Conservation (phyloP, 768 basidiomycete species). For the Podaxis rugospora region DNA sequence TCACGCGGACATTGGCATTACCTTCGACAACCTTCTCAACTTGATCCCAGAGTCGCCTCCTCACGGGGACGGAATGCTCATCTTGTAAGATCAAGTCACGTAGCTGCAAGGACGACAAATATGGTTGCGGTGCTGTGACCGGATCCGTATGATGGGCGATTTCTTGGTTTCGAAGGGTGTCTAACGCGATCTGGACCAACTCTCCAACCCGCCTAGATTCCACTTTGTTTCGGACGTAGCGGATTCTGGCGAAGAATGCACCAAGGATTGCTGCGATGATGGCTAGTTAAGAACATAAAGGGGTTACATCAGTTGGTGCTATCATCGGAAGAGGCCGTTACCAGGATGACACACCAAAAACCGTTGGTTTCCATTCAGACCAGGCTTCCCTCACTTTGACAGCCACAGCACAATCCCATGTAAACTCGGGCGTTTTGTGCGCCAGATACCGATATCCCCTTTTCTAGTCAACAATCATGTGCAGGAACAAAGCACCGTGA, state of each 20-base stretch:
- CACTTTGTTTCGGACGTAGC: slow-evolving; percentile 45
- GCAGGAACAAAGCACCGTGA: slow-evolving; percentile 13
- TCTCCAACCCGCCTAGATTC: slow-evolving; percentile 66
- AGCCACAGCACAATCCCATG: slow-evolving; percentile 59
- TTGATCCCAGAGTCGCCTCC: slow-evolving; percentile 71
- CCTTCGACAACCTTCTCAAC: slow-evolving; percentile 86
- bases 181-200: slow-evolving; percentile 76
- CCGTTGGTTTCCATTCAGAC: slow-evolving; percentile 60
- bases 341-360: slow-evolving; percentile 47
- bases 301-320: slow-evolving; percentile 12
- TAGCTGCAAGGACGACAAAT: slow-evolving; percentile 81
- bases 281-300: slow-evolving; percentile 22
- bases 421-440: slow-evolving; percentile 64
- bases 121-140: slow-evolving; percentile 65
- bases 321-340: slow-evolving; percentile 14
- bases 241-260: slow-evolving; percentile 29
- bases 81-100: slow-evolving; percentile 83
- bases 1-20: slow-evolving; percentile 86
- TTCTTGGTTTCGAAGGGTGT: slow-evolving; percentile 80
- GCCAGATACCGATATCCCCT: slow-evolving; percentile 76
- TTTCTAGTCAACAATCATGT: slow-evolving; percentile 1
- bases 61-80: slow-evolving; percentile 65
- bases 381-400: slow-evolving; percentile 66
- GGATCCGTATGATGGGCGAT: slow-evolving; percentile 80
- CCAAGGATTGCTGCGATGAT: slow-evolving; percentile 25